These are phyloP conservation scores for Aspergillus cristatus DNA, from an alignment of 495 filamentous ascomycete genomes.

Conservation along the genomic window DNA sequence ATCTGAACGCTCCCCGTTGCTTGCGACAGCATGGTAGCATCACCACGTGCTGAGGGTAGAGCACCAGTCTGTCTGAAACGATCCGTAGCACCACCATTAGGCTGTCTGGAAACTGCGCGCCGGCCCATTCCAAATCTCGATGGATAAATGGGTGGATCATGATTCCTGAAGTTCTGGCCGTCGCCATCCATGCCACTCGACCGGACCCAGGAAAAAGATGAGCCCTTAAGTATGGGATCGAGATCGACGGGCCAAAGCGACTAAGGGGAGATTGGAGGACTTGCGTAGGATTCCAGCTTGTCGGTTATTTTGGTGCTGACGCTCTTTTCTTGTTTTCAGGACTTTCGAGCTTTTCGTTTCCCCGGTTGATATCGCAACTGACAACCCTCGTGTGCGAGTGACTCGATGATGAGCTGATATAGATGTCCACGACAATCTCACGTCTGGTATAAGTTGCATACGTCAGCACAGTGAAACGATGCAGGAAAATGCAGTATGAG, in stretches of 20 bases:
- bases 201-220: slow-evolving; percentile 22
- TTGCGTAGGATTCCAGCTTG: slow-evolving; percentile 55
- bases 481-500: too few species aligned
- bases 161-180: slow-evolving; percentile 54
- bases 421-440: too few species aligned
- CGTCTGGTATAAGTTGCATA: too few species aligned
- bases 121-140: slow-evolving; percentile 16
- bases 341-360: too few species aligned
- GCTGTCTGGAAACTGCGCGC: slow-evolving; percentile 11
- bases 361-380: too few species aligned
- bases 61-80: slow-evolving; percentile 25
- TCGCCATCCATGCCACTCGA: slow-evolving; percentile 64
- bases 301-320: slow-evolving; percentile 5
- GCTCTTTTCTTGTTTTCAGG: slow-evolving; percentile 4
- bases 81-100: slow-evolving; percentile 20
- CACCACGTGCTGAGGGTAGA: slow-evolving; percentile 26
- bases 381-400: too few species aligned
- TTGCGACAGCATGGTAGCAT: slow-evolving; percentile 25
- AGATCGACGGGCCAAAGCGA: slow-evolving; percentile 42
- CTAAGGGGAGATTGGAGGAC: slow-evolving; percentile 49
- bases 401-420: too few species aligned
- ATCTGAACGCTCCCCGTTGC: slow-evolving; percentile 22
- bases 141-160: slow-evolving; percentile 47
- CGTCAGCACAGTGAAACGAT: too few species aligned
- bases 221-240: slow-evolving; percentile 32